Evolutionary conservation across 2,329 filamentous ascomycete species (phyloP).

Genomic region (Fusarium fracticaudum): DNA sequence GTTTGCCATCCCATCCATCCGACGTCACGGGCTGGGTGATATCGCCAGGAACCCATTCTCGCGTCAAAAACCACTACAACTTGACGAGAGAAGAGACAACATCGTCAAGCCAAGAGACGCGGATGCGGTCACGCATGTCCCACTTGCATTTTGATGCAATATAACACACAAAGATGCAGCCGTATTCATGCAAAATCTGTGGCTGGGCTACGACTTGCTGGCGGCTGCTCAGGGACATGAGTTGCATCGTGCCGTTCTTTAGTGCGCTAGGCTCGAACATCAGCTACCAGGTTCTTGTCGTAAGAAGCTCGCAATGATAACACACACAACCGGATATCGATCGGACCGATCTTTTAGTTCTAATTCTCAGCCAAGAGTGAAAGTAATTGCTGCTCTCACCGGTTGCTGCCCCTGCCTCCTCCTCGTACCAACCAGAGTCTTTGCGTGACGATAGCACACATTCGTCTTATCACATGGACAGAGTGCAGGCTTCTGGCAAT

Average conservation of each 20-base stretch:
- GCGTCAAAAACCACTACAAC: background rate
- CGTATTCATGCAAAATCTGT: conserved; percentile 9
- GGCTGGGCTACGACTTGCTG: background rate
- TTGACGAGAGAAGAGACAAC: conserved; percentile 30
- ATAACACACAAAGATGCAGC: background rate
- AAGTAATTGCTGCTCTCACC: conserved; percentile 39
- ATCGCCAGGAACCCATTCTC: conserved; percentile 21
- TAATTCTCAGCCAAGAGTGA: conserved; percentile 23
- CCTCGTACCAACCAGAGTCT: conserved; percentile 40
- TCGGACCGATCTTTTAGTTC: conserved; percentile 33
- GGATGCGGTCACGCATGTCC: conserved; percentile 8
- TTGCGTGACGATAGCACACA: conserved; percentile 43
- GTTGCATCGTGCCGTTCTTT: conserved; percentile 23
- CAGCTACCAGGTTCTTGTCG: conserved; percentile 3
- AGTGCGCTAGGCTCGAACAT: conserved; percentile 13
- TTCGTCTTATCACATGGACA: conserved; percentile 38
- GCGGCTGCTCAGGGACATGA: conserved; percentile 10
- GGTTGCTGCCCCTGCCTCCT: conserved; percentile 39
- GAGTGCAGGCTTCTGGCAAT: background rate
- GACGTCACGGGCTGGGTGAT: conserved; percentile 12
- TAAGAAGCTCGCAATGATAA: conserved; percentile 10
- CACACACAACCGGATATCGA: conserved; percentile 23
- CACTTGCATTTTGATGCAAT: conserved; percentile 8
- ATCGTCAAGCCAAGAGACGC: conserved; percentile 5
- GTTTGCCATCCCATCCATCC: conserved; percentile 12